Percentiles rank a stretch among this genome's conserved stretches.
Evolutionary conservation across 106 monocot species (phyloP).

Genomic region (Allium sativum): DNA sequence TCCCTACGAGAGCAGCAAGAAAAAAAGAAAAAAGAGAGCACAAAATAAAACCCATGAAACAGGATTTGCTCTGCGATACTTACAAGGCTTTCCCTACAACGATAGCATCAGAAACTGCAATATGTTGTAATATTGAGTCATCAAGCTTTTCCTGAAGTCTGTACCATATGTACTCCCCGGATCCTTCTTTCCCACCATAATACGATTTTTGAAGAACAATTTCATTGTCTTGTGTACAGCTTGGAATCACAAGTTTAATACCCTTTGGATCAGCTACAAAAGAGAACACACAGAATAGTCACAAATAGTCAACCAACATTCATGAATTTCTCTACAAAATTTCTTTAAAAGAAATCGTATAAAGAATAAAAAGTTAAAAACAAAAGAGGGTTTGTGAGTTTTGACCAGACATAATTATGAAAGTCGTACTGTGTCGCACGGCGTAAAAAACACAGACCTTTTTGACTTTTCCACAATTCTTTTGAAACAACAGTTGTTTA

Average conservation of each 20-base stretch:
- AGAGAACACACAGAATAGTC: background rate
- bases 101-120: slow-evolving; percentile 19
- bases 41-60: no score
- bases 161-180: slow-evolving; percentile 70
- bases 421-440: no score
- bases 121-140: slow-evolving; percentile 19
- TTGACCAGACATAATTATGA: no score
- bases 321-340: no score
- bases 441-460: no score
- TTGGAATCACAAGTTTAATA: slow-evolving; percentile 56
- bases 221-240: slow-evolving; percentile 69
- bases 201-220: slow-evolving; percentile 71
- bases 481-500: no score
- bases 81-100: slow-evolving; percentile 66
- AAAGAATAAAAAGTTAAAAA: no score
- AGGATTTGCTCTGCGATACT: background rate
- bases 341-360: no score
- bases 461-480: no score
- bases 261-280: slow-evolving; percentile 71
- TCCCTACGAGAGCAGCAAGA: no score
- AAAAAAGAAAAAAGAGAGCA: no score
- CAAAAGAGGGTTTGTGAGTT: no score
- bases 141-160: slow-evolving; percentile 48
- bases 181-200: slow-evolving; percentile 89
- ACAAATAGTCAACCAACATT: background rate